Evolutionary conservation across 352 stramenopile species (phyloP).

Genomic region (Globisporangium paddicum): DNA sequence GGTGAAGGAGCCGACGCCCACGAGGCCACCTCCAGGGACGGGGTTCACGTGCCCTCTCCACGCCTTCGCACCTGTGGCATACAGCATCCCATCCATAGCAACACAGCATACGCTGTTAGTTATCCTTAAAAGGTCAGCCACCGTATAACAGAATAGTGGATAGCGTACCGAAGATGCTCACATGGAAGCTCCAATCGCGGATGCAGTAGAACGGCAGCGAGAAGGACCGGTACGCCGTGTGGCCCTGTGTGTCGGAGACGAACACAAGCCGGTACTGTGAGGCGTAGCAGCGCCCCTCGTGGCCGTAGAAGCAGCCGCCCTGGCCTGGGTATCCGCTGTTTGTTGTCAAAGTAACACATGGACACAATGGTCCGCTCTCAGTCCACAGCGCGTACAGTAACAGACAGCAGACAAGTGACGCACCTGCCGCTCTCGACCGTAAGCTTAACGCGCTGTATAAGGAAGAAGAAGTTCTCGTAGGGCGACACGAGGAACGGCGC

Average conservation of each 20-base stretch:
- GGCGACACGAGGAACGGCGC: slow-evolving; percentile 76
- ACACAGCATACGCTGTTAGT: neutral
- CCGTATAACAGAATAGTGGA: neutral
- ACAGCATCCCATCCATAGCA: neutral
- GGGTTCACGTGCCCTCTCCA: slow-evolving; percentile 70
- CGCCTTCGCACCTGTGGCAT: slow-evolving; percentile 36
- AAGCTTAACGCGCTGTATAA: slow-evolving; percentile 66
- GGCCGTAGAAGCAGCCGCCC: slow-evolving; percentile 75
- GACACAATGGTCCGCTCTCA: neutral
- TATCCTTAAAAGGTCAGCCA: neutral
- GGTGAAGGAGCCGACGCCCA: slow-evolving; percentile 54
- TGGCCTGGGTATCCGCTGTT: slow-evolving; percentile 82
- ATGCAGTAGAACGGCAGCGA: slow-evolving; percentile 79
- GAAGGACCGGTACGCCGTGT: slow-evolving; percentile 60
- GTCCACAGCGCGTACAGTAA: neutral
- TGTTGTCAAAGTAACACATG: too few species aligned
- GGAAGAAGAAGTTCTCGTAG: slow-evolving; percentile 77
- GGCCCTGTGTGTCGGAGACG: slow-evolving; percentile 32
- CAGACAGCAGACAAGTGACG: slow-evolving; percentile 10
- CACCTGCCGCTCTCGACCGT: slow-evolving; percentile 78
- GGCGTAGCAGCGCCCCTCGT: slow-evolving; percentile 61
- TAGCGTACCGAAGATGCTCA: slow-evolving; percentile 51
- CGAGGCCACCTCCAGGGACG: slow-evolving; percentile 60
- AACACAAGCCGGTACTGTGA: slow-evolving; percentile 79
- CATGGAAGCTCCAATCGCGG: slow-evolving; percentile 61